Conservation (phyloP, 345 rosid species). For the Anacardium occidentale region DNA sequence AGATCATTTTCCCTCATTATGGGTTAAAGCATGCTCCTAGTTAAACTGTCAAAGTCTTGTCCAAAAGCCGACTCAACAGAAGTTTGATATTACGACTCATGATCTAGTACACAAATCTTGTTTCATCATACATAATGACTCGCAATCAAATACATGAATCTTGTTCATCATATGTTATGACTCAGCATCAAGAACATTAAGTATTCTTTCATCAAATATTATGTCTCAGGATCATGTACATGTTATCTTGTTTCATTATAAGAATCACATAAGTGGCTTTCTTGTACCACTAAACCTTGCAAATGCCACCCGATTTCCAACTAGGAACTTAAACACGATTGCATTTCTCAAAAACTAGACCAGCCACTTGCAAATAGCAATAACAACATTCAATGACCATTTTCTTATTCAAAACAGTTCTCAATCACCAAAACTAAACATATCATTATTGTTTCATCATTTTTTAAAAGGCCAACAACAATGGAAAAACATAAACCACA, state of each 20-base stretch:
- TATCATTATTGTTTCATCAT: background rate
- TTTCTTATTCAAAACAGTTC: conserved; percentile 1
- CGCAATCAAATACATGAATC: too few relatives aligned
- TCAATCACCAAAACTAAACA: background rate
- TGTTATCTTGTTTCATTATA: too few relatives aligned
- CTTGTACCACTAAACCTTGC: background rate
- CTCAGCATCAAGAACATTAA: too few relatives aligned
- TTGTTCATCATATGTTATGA: too few relatives aligned
- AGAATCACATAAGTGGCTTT: background rate
- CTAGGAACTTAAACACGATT: background rate
- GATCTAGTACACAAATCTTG: background rate
- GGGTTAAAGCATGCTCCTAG: background rate
- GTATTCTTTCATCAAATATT: too few relatives aligned
- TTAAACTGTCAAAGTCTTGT: background rate
- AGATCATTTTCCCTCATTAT: background rate
- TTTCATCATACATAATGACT: background rate
- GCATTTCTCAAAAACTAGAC: background rate
- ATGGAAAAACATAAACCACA: conserved; percentile 3
- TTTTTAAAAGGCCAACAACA: background rate
- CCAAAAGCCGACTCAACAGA: background rate
- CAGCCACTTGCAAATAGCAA: background rate
- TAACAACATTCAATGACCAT: background rate
- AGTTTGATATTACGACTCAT: background rate
- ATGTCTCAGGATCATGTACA: too few relatives aligned
- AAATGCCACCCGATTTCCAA: background rate